These are phyloP conservation scores for Rhodotorula sp. DNA, from an alignment of 1,284 basidiomycete genomes.

Conservation along the genomic window DNA sequence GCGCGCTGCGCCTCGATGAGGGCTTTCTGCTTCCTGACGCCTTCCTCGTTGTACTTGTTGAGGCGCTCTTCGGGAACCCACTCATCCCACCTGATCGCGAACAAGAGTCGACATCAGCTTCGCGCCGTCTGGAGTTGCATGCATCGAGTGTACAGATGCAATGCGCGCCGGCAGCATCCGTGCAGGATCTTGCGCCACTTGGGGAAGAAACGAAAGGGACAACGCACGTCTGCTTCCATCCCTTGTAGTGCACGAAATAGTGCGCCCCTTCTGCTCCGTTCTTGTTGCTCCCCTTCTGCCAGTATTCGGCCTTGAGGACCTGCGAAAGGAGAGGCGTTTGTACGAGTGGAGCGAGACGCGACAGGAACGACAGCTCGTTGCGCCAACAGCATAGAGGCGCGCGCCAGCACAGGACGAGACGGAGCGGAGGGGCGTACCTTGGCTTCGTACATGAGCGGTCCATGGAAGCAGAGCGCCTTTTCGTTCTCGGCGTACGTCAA, in stretches of 20 bases:
- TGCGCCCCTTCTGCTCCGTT: conserved; percentile 70
- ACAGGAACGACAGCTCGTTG: conserved; percentile 2
- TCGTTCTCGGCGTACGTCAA: conserved; percentile 58
- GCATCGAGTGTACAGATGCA: neutral
- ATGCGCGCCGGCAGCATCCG: neutral
- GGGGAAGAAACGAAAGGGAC: neutral
- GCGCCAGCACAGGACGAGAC: conserved; percentile 11
- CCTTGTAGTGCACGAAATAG: conserved; percentile 97
- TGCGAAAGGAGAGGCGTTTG: conserved; percentile 36
- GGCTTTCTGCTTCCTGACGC: conserved; percentile 69
- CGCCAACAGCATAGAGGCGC: no score
- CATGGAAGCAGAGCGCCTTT: conserved; percentile 88
- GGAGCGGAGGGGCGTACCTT: conserved; percentile 57
- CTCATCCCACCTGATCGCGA: conserved; percentile 83
- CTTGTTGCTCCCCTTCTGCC: conserved; percentile 67
- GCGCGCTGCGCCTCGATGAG: conserved; percentile 57
- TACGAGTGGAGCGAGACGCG: neutral
- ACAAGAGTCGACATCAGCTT: neutral
- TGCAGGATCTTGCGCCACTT: neutral
- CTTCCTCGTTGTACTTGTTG: conserved; percentile 81
- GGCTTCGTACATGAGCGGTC: conserved; percentile 85
- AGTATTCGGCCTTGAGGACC: conserved; percentile 75
- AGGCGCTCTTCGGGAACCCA: conserved; percentile 85
- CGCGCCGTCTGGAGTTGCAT: neutral
- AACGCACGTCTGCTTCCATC: conserved; percentile 97